Evolutionary conservation across 2,329 filamentous ascomycete genomes (phyloP).

Genomic region (Cytospora chrysosperma): DNA sequence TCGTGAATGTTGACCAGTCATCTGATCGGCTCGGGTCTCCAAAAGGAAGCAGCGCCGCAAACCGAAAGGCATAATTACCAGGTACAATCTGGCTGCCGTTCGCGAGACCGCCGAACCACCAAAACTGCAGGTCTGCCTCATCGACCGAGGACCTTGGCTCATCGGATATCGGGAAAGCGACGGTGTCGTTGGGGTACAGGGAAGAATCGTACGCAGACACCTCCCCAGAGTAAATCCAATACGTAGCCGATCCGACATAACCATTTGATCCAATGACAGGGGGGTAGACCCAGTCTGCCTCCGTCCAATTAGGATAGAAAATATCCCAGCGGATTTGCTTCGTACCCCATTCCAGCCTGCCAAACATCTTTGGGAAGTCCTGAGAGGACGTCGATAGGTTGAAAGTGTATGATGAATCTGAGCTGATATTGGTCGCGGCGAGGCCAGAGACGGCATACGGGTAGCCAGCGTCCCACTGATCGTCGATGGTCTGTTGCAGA

Average conservation of each 20-base stretch:
- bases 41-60: conserved; percentile 18
- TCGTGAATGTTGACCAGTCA: conserved; percentile 13
- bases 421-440: not conserved
- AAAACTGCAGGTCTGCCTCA: conserved; percentile 10
- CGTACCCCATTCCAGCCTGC: conserved; percentile 27
- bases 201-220: conserved; percentile 10
- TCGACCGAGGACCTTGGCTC: conserved; percentile 4
- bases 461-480: conserved; percentile 18
- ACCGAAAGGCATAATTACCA: conserved; percentile 11
- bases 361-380: conserved; percentile 29
- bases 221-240: conserved; percentile 14
- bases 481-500: not conserved
- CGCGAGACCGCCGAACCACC: conserved; percentile 17
- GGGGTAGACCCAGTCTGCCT: conserved; percentile 32
- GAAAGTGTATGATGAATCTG: conserved; percentile 31
- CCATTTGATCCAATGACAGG: conserved; percentile 30
- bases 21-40: conserved; percentile 2
- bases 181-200: conserved; percentile 8
- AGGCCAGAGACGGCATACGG: conserved; percentile 18
- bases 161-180: conserved; percentile 14
- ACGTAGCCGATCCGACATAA: conserved; percentile 22
- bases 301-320: conserved; percentile 28
- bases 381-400: conserved; percentile 27
- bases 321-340: conserved; percentile 32
- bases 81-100: conserved; percentile 13